These are phyloP conservation scores for Spizellomyces sp. DNA, from an alignment of 192 early-diverging fungal species.

Conservation along the genomic window DNA sequence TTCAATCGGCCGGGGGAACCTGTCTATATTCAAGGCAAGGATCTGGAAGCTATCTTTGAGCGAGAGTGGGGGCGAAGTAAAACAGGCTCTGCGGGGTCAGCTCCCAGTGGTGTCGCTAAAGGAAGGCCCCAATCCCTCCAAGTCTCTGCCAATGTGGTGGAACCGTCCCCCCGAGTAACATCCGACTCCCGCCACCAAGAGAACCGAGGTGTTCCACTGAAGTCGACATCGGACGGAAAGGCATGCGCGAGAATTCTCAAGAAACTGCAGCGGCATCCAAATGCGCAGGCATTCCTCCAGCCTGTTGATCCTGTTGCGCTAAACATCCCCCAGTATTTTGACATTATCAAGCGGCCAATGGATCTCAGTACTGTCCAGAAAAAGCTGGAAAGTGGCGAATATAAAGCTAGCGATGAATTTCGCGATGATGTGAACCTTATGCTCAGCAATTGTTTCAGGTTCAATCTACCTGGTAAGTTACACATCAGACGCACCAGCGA, in stretches of 20 bases:
- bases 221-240: constrained; percentile 14
- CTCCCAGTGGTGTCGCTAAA: neutral
- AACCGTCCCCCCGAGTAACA: too few species aligned
- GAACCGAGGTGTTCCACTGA: neutral
- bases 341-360: constrained; percentile 86
- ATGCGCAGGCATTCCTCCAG: constrained; percentile 12
- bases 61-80: constrained; percentile 61
- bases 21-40: constrained; percentile 64
- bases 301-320: constrained; percentile 78
- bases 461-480: constrained; percentile 63
- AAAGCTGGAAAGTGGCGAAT: constrained; percentile 65
- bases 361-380: constrained; percentile 78
- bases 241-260: constrained; percentile 6
- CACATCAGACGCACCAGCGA: neutral
- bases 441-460: constrained; percentile 54
- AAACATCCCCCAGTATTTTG: constrained; percentile 84
- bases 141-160: too few species aligned
- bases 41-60: constrained; percentile 58
- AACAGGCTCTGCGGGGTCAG: neutral
- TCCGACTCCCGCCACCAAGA: too few species aligned
- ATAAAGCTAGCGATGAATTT: constrained; percentile 64
- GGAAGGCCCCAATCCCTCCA: neutral
- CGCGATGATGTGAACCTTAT: constrained; percentile 68
- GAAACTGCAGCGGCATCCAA: constrained; percentile 2
- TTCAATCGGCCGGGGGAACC: constrained; percentile 74